Evolutionary conservation across 2,329 filamentous ascomycete genomes (phyloP), one percentile per base, ranked within the genome.

Genomic region (Madurella fahalii): DNA sequence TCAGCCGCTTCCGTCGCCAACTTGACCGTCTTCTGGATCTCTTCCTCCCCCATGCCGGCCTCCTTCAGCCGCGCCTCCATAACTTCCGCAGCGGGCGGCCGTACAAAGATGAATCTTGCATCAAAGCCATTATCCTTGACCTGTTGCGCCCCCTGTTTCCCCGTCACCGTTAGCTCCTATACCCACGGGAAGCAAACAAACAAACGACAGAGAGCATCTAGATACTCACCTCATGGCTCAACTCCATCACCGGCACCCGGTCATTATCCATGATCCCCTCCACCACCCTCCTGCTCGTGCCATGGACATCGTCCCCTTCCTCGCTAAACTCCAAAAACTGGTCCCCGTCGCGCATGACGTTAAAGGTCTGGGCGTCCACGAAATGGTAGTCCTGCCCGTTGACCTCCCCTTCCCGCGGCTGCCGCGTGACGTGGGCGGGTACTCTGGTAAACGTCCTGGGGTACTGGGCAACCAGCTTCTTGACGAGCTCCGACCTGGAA

Each of bases 401-500:
- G n/a, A 71, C 64, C 62, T 85, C 82, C 5, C 75, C 77, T 15
- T 79, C 76, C 9, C 65, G 64, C 2, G 77, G 71, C 25, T 71
- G 68, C 15, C 81, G 73, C 3, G 79, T 83, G 2, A 82, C 82
- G 62, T 85, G 80, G 12, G 74, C 74, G 13, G 77, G 69, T 9
- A 83, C 80, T 46, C 70, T 72, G 17, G 79, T 84, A 63, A 93
- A 90, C 17, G 83, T 82, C 49, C 82, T 80, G 7, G 81, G 82
- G 66, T 84, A 82, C 52, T 80, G 78, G 30, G 83, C 79, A 60
- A 87, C 72, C 15, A 94, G 77, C 59, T 80, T 78, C 54, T 78
- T 79, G 50, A 86, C 72, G 42, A 92, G 72, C 1, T 80, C 81
- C 15, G 82, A 81, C 67, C 86, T 88, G 9, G 20, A 9, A 15